phyloP scores from a whole-genome alignment of 768 basidiomycete species.

The Auriscalpium vulgare region DNA sequence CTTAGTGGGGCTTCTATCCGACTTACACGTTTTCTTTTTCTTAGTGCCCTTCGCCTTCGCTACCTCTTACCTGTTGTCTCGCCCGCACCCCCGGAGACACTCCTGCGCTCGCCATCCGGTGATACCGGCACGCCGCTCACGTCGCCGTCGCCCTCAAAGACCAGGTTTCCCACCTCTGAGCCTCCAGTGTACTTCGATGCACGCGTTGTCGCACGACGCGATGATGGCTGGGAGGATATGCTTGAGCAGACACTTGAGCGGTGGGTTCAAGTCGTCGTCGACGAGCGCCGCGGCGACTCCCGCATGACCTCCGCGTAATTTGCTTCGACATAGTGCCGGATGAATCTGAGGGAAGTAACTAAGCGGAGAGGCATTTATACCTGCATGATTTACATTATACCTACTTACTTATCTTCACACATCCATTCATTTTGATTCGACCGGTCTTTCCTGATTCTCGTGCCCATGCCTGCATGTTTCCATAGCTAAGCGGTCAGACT shows the following conservation, averaged over 20 bases:
- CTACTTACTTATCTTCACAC: too few relatives aligned
- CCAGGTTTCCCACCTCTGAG: conserved; percentile 34
- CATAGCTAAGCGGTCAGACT: too few relatives aligned
- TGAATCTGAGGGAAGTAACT: too few relatives aligned
- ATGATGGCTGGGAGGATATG: conserved; percentile 78
- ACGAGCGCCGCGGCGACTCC: conserved; percentile 40
- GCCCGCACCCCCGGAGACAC: conserved; percentile 32
- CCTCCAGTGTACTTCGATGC: conserved; percentile 63
- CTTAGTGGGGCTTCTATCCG: too few relatives aligned
- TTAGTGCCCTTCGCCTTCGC: conserved; percentile 73
- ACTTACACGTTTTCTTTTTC: background rate
- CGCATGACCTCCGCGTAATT: background rate
- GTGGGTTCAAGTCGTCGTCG: conserved; percentile 65
- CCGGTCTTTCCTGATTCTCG: too few relatives aligned
- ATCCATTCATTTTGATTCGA: too few relatives aligned
- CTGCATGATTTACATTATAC: too few relatives aligned
- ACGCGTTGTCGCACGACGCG: conserved; percentile 60
- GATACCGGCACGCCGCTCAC: conserved; percentile 9
- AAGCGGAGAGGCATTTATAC: too few relatives aligned
- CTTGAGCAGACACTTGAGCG: conserved; percentile 50
- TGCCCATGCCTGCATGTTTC: too few relatives aligned
- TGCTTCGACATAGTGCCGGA: too few relatives aligned
- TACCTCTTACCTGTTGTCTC: conserved; percentile 66
- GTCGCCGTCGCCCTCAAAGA: conserved; percentile 24
- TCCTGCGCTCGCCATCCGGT: conserved; percentile 15